These are phyloP conservation scores for Auriscalpium orientale DNA, from an alignment of 768 basidiomycete species.

Conservation along the genomic window DNA sequence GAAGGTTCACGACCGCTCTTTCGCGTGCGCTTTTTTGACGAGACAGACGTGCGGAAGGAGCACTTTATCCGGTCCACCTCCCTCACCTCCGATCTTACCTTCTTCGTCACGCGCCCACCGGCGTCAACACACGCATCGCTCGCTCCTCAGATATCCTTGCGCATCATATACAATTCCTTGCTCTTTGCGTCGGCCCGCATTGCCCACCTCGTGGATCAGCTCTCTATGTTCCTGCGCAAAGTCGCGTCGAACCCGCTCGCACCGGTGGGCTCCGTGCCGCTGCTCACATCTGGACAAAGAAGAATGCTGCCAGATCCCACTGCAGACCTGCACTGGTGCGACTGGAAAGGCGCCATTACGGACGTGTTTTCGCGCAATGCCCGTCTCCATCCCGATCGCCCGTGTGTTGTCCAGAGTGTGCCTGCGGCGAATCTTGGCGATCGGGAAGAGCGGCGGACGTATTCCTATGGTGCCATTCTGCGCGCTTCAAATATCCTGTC, in stretches of 20 bases:
- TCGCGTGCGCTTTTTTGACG: conserved; percentile 95
- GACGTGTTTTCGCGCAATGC: conserved; percentile 92
- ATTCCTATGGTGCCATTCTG: conserved; percentile 76
- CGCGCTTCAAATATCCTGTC: conserved; percentile 84
- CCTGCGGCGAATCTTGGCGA: conserved; percentile 31
- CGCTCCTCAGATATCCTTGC: conserved; percentile 68
- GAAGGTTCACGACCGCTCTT: conserved; percentile 59
- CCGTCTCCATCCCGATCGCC: conserved; percentile 62
- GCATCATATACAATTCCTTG: conserved; percentile 90
- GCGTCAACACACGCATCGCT: conserved; percentile 62
- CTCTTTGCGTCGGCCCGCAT: conserved; percentile 81
- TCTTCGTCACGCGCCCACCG: conserved; percentile 75
- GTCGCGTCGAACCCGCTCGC: conserved; percentile 60
- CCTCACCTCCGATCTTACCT: conserved; percentile 85
- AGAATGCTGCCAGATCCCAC: conserved; percentile 73
- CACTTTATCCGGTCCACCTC: conserved; percentile 74
- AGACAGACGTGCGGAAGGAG: conserved; percentile 67
- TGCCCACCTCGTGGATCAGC: conserved; percentile 73
- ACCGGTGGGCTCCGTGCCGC: conserved; percentile 70
- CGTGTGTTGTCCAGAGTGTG: conserved; percentile 82
- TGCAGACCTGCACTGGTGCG: conserved; percentile 92
- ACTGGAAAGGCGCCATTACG: conserved; percentile 94
- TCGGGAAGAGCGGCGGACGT: conserved; percentile 49
- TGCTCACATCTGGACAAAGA: conserved; percentile 68
- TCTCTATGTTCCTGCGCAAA: conserved; percentile 68